Evolutionary conservation across 2,329 filamentous ascomycete genomes (phyloP), one percentile per base, ranked within the genome.

Genomic region (Cladophialophora exuberans): DNA sequence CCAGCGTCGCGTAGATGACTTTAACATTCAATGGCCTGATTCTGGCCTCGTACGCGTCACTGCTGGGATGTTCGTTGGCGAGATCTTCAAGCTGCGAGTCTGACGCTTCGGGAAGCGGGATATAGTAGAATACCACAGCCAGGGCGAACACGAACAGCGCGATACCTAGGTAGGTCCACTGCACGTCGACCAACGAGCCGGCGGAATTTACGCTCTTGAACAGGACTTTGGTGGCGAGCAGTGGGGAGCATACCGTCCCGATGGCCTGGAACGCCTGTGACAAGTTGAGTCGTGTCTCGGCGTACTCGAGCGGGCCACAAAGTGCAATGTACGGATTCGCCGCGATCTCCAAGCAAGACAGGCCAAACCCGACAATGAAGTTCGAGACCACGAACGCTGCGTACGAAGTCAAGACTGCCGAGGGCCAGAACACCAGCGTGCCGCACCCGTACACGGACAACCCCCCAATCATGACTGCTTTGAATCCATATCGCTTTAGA

Each of bases 131-230:
- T 2, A 76, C 74, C 7, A 85, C 72, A 1, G 83, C 83, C 10
- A 86, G 72, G 3, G 79, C 67, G 42, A 84, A 74, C 23, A 80
- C 83, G 62, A 85, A 84, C 10, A 86, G 73, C 1, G 82, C 77
- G 53, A 86, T 85, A 6, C 81, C 83, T 2, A 86, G 77, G 57
- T 86, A 86, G 0, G 83, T 79, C 82, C 83, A 86, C 65, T 86
- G 83, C 1, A 84, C 82, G 51, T 83, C 76, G 52, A 85, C 79
- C 22, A 86, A 66, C 7, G 76, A 79, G 1, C 76, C 72, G 0
- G 79, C 78, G 52, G 79, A 71, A 3, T 66, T 66, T 1, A 76
- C 71, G n/a, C 69, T 67, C 30, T 73, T 76, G 69, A 85, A 84
- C 23, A 86, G 74, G 0, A 83, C 82, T 50, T 79, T 80, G 54